Percentiles rank a stretch among this genome's conserved stretches.
phyloP scores from a whole-genome alignment of 768 basidiomycete species.

The Psilocybe sp. region DNA sequence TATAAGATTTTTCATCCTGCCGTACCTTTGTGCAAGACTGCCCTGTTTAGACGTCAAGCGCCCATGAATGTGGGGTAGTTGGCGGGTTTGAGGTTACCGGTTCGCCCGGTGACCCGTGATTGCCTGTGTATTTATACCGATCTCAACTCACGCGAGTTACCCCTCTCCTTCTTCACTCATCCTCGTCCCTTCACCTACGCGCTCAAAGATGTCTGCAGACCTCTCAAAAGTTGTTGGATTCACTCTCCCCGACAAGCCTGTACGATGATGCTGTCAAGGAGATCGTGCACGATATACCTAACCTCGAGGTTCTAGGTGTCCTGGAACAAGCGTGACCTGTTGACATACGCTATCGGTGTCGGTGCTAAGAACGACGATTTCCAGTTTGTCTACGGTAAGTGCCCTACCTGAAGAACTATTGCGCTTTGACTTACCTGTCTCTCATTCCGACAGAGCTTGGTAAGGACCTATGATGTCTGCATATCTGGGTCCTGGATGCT shows the following conservation, averaged over 20 bases:
- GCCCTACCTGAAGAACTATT: background rate
- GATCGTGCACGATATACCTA: background rate
- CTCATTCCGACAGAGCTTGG: constrained; percentile 44
- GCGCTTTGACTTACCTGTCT: background rate
- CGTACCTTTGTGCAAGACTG: background rate
- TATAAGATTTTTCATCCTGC: too few species aligned
- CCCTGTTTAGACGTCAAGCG: background rate
- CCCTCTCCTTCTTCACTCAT: background rate
- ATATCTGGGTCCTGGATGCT: background rate
- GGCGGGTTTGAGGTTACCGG: constrained; percentile 12
- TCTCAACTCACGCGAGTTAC: background rate
- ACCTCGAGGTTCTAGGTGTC: constrained; percentile 46
- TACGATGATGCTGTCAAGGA: constrained; percentile 20
- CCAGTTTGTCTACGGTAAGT: constrained; percentile 67
- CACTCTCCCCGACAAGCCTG: constrained; percentile 49
- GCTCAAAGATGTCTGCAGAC: constrained; percentile 33
- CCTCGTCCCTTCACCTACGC: background rate
- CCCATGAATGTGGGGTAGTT: background rate
- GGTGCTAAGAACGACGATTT: constrained; percentile 78
- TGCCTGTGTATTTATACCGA: constrained; percentile 3
- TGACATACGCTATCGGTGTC: constrained; percentile 77
- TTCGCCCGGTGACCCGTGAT: constrained; percentile 14
- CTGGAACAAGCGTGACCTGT: constrained; percentile 83
- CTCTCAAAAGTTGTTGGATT: constrained; percentile 67
- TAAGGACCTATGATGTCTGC: constrained; percentile 22